These are phyloP conservation scores for Wickerhamiella cacticola DNA, from an alignment of 805 yeast species.

Conservation along the genomic window DNA sequence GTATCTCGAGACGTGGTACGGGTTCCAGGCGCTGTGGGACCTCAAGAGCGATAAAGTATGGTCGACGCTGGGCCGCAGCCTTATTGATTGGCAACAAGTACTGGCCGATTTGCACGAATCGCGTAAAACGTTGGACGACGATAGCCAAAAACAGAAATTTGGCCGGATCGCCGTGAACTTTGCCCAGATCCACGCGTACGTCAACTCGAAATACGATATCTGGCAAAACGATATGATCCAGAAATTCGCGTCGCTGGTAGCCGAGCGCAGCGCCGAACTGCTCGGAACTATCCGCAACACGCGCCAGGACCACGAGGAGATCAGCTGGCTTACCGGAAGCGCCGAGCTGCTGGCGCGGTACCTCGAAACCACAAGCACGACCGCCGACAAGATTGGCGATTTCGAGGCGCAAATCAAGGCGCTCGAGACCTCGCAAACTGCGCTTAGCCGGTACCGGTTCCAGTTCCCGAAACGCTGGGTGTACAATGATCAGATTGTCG, in stretches of 20 bases:
- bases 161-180: slow-evolving; percentile 37
- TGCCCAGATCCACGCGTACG: slow-evolving; percentile 42
- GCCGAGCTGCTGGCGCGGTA: slow-evolving; percentile 5
- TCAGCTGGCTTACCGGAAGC: slow-evolving; percentile 6
- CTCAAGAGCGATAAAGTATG: slow-evolving; percentile 35
- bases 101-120: slow-evolving; percentile 36
- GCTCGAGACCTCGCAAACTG: slow-evolving; percentile 31
- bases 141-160: slow-evolving; percentile 32
- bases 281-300: slow-evolving; percentile 28
- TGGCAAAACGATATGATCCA: slow-evolving; percentile 42
- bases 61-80: slow-evolving; percentile 27
- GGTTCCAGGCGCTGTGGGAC: slow-evolving; percentile 50
- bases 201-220: slow-evolving; percentile 42
- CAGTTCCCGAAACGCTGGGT: slow-evolving; percentile 45
- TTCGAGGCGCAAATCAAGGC: neutral
- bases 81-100: slow-evolving; percentile 39
- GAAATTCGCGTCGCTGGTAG: slow-evolving; percentile 34
- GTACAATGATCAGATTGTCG: slow-evolving; percentile 49
- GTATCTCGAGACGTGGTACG: slow-evolving; percentile 42
- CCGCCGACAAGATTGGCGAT: neutral
- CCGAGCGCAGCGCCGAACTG: slow-evolving; percentile 26
- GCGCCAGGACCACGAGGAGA: slow-evolving; percentile 32
- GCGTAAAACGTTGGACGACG: slow-evolving; percentile 40
- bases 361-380: neutral
- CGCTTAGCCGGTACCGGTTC: slow-evolving; percentile 35